Conservation (phyloP, 306 rosid species). For the Castanea sativa region DNA sequence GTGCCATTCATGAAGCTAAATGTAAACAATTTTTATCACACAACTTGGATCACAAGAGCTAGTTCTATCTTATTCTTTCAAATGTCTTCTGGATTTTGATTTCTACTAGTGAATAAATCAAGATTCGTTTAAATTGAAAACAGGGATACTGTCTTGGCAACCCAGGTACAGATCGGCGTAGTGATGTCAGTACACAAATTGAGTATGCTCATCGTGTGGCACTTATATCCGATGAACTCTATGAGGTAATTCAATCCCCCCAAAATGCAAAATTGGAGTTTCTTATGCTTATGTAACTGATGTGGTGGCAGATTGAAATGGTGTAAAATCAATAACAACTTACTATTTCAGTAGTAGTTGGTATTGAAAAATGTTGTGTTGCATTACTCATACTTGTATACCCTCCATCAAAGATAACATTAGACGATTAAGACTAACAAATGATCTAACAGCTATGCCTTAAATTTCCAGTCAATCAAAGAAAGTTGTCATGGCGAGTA, state of each 20-base stretch:
- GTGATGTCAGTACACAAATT: conserved; percentile 9
- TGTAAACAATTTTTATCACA: conserved; percentile 5
- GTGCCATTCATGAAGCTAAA: conserved; percentile 6
- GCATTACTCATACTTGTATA: neutral
- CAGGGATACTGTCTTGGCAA: conserved; percentile 30
- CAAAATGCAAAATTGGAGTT: no score
- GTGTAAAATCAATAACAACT: no score
- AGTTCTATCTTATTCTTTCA: no score
- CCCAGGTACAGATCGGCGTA: conserved; percentile 13
- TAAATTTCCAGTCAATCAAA: neutral
- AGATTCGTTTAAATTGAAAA: neutral
- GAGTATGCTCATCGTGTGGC: conserved; percentile 25
- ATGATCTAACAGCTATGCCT: no score
- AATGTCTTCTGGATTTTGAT: neutral
- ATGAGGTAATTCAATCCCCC: conserved; percentile 11
- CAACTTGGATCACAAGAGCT: neutral
- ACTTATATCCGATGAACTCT: conserved; percentile 28
- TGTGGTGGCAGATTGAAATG: no score
- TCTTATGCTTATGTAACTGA: no score
- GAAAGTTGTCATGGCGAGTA: conserved; percentile 29
- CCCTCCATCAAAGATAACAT: neutral
- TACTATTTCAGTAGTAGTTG: no score
- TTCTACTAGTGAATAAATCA: neutral
- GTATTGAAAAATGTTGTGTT: no score
- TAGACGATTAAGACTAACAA: neutral